Conservation (phyloP, 1,284 basidiomycete species). For the Leucoagaricus sp. region DNA sequence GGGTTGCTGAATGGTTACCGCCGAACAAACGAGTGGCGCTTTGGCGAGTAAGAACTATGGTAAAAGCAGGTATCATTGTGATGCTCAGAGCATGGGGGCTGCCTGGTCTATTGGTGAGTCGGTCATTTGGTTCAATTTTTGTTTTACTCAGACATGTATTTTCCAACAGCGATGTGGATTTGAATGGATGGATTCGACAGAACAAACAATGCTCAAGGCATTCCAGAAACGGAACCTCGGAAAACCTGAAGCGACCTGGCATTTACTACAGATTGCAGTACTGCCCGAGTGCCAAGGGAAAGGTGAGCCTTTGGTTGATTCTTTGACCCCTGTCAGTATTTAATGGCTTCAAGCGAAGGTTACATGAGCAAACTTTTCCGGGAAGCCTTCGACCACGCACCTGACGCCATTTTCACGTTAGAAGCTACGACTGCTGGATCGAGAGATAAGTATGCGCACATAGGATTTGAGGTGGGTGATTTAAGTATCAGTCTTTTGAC, state of each 20-base stretch:
- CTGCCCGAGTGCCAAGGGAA: conserved; percentile 26
- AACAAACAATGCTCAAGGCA: conserved; percentile 19
- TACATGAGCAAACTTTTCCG: conserved; percentile 30
- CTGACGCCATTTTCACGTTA: conserved; percentile 24
- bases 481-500: conserved; percentile 22
- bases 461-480: conserved; percentile 32
- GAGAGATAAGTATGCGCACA: conserved; percentile 29
- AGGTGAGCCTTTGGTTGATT: conserved; percentile 18
- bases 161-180: conserved; percentile 23
- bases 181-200: conserved; percentile 21
- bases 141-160: background rate
- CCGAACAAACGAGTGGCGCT: conserved; percentile 24
- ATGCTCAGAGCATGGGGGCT: conserved; percentile 27
- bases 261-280: conserved; percentile 25
- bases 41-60: conserved; percentile 24
- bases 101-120: conserved; percentile 23
- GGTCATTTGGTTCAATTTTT: background rate
- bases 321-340: no score
- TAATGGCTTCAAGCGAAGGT: conserved; percentile 21
- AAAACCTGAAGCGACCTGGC: conserved; percentile 28
- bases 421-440: conserved; percentile 31
- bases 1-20: conserved; percentile 28
- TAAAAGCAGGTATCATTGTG: conserved; percentile 24
- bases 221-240: conserved; percentile 20
- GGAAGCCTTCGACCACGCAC: conserved; percentile 29